Conservation (phyloP, 2,329 filamentous ascomycete species). For the Grosmannia serpens region DNA sequence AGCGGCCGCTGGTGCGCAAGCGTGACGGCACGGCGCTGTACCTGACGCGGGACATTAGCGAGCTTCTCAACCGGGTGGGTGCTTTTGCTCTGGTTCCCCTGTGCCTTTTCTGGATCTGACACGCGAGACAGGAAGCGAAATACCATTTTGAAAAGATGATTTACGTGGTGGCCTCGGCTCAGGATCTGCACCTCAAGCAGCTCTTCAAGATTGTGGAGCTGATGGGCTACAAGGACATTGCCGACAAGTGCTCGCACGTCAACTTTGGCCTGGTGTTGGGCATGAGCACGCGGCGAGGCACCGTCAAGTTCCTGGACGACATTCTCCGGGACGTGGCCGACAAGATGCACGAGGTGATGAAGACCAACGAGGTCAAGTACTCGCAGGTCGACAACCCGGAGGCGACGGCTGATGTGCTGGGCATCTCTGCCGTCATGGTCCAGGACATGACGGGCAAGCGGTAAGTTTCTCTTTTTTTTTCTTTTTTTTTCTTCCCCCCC, state of each 20-base stretch:
- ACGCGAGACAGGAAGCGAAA: conserved; percentile 28
- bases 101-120: neutral
- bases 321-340: conserved; percentile 73
- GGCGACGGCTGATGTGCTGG: conserved; percentile 72
- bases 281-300: conserved; percentile 61
- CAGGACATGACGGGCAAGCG: conserved; percentile 92
- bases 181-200: conserved; percentile 62
- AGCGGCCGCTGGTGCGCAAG: conserved; percentile 60
- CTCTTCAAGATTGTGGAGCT: conserved; percentile 68
- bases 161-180: conserved; percentile 62
- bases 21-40: conserved; percentile 67
- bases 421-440: conserved; percentile 93
- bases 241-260: conserved; percentile 58
- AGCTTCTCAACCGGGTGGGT: conserved; percentile 48
- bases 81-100: neutral
- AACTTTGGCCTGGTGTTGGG: conserved; percentile 64
- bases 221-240: conserved; percentile 56
- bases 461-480: neutral
- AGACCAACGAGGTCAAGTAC: conserved; percentile 82
- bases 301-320: conserved; percentile 62
- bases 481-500: neutral
- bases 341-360: conserved; percentile 98
- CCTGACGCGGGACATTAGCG: conserved; percentile 66
- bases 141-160: conserved; percentile 69
- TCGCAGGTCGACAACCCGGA: conserved; percentile 75